Conservation (phyloP, 768 basidiomycete genomes). For the Suillus discolor region DNA sequence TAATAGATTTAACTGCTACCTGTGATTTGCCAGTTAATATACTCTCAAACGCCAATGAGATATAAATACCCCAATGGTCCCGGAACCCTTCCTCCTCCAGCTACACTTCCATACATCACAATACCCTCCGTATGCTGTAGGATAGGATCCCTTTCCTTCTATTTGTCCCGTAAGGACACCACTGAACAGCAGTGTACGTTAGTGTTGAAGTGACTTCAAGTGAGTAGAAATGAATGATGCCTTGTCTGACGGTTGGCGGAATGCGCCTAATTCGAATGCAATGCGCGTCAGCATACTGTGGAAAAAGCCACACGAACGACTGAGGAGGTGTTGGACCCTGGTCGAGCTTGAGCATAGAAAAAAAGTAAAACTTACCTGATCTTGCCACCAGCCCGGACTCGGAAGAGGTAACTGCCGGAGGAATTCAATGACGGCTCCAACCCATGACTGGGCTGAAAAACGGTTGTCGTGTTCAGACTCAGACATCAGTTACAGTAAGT, state of each 20-base stretch:
- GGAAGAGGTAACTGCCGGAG: neutral
- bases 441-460: neutral
- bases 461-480: neutral
- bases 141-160: conserved; percentile 7
- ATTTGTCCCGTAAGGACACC: conserved; percentile 16
- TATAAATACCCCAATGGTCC: neutral
- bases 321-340: neutral
- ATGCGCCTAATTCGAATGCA: conserved; percentile 3
- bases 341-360: neutral
- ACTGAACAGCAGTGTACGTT: neutral
- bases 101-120: conserved; percentile 19
- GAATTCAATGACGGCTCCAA: neutral
- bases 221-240: neutral
- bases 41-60: neutral
- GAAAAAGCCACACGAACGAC: neutral
- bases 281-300: neutral
- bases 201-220: neutral
- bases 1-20: conserved; percentile 33
- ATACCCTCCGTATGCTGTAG: conserved; percentile 11
- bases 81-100: conserved; percentile 21
- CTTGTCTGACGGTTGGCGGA: neutral
- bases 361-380: conserved; percentile 1
- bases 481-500: neutral
- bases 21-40: neutral
- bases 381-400: neutral